phyloP scores from a whole-genome alignment of 352 stramenopile genomes.

The Hyaloperonospora brassicae region DNA sequence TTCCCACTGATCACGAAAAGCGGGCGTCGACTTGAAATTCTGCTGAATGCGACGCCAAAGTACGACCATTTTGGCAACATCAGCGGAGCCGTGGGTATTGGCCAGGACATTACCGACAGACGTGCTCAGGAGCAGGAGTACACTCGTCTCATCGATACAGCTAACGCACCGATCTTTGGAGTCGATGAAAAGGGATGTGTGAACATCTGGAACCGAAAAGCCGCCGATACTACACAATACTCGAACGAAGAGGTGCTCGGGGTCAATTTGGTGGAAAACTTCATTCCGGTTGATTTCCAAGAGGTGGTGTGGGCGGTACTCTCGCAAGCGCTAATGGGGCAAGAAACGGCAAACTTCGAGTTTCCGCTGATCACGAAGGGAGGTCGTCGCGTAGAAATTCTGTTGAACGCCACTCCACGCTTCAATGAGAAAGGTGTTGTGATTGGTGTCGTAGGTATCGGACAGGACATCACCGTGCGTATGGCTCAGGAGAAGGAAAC shows the following conservation, averaged over 20 bases:
- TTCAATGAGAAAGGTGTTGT: constrained; percentile 65
- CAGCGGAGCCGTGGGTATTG: constrained; percentile 68
- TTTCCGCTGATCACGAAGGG: constrained; percentile 59
- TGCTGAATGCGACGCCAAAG: constrained; percentile 71
- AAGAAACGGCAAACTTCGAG: constrained; percentile 79
- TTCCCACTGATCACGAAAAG: constrained; percentile 74
- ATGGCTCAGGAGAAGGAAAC: constrained; percentile 44
- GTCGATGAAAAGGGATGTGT: constrained; percentile 76
- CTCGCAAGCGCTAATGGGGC: constrained; percentile 47
- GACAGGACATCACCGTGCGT: constrained; percentile 36
- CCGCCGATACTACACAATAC: constrained; percentile 86
- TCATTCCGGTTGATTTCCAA: constrained; percentile 77
- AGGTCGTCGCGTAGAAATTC: constrained; percentile 39
- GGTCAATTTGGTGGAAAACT: constrained; percentile 81
- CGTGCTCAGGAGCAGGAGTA: constrained; percentile 84
- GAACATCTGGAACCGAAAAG: constrained; percentile 89
- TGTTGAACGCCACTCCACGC: constrained; percentile 50
- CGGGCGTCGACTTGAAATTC: constrained; percentile 59
- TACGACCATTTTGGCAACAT: constrained; percentile 68
- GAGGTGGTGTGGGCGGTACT: constrained; percentile 52
- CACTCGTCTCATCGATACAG: constrained; percentile 81
- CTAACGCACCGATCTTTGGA: constrained; percentile 87
- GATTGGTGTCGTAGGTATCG: constrained; percentile 41
- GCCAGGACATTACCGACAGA: constrained; percentile 77
- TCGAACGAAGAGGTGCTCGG: constrained; percentile 83